Evolutionary conservation across 768 basidiomycete genomes (phyloP).

Genomic region (Leccinum subgranulosum): DNA sequence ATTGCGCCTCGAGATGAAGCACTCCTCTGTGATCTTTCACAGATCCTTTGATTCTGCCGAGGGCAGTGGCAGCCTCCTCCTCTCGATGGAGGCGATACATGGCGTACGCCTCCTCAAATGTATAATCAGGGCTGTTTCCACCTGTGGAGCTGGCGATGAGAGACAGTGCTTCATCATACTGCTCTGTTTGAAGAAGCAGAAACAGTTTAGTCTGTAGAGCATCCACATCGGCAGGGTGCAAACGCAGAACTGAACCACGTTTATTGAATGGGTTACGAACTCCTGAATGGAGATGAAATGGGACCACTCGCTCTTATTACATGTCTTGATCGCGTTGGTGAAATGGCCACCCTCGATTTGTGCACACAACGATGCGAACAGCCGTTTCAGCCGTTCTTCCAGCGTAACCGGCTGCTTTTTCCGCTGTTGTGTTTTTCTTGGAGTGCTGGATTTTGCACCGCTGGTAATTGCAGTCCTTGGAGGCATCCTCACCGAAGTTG

Average conservation of each 20-base stretch:
- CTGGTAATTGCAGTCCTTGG: conserved; percentile 8
- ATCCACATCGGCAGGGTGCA: conserved; percentile 66
- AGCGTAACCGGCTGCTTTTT: conserved; percentile 21
- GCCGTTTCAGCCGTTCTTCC: conserved; percentile 43
- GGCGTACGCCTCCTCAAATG: conserved; percentile 78
- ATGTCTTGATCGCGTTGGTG: conserved; percentile 83
- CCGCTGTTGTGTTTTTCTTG: conserved; percentile 10
- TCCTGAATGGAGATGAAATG: conserved; percentile 20
- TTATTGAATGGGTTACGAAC: conserved; percentile 14
- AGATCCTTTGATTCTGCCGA: conserved; percentile 46
- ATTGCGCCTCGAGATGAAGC: conserved; percentile 81
- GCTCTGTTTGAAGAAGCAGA: conserved; percentile 82
- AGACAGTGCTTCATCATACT: conserved; percentile 65
- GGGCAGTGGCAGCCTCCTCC: conserved; percentile 55
- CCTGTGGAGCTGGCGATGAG: conserved; percentile 40
- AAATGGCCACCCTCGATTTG: conserved; percentile 92
- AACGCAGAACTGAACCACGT: conserved; percentile 55
- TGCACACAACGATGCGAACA: conserved; percentile 77
- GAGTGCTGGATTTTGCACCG: conserved; percentile 3
- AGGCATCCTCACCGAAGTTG: conserved; percentile 15
- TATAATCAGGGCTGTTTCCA: conserved; percentile 16
- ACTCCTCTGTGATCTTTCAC: conserved; percentile 56
- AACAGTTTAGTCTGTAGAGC: conserved; percentile 84
- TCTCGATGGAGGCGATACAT: conserved; percentile 82
- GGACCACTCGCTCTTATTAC: conserved; percentile 74